phyloP scores from a whole-genome alignment of 2,329 filamentous ascomycete genomes.

The Pezicula carpinea region DNA sequence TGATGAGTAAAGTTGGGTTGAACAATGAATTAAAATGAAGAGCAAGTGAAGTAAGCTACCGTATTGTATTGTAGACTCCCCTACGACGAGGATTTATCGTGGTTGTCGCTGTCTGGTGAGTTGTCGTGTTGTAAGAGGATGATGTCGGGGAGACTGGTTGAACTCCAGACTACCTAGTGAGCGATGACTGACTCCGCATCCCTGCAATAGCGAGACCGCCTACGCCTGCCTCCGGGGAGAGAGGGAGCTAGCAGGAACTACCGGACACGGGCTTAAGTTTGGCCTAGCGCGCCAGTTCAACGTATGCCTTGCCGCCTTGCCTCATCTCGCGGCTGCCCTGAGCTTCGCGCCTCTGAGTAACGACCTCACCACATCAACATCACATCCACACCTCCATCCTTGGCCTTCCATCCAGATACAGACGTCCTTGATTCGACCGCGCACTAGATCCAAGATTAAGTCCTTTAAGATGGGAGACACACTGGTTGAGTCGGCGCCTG shows the following conservation, averaged over 20 bases:
- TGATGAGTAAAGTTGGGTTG: constrained; percentile 10
- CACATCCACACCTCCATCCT: not conserved
- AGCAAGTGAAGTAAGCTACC: not conserved
- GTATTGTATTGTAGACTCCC: constrained; percentile 1
- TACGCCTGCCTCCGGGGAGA: no score
- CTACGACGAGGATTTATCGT: constrained; percentile 4
- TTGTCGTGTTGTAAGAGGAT: not conserved
- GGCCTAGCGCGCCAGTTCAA: no score
- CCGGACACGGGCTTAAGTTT: no score
- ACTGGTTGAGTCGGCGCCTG: constrained; percentile 73
- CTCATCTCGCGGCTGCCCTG: no score
- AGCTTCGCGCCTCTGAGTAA: no score
- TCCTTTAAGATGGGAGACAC: constrained; percentile 71
- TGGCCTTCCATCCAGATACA: not conserved
- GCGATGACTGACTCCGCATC: no score
- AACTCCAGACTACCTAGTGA: no score
- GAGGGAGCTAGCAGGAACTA: no score
- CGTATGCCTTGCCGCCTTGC: no score
- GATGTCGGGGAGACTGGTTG: no score
- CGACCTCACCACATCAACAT: not conserved
- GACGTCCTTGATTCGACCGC: not conserved
- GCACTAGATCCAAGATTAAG: not conserved
- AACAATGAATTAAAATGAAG: constrained; percentile 7
- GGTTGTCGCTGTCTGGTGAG: not conserved
- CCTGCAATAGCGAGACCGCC: no score